These are phyloP conservation scores for Podaxis rugospora DNA, from an alignment of 768 basidiomycete genomes.

Conservation along the genomic window DNA sequence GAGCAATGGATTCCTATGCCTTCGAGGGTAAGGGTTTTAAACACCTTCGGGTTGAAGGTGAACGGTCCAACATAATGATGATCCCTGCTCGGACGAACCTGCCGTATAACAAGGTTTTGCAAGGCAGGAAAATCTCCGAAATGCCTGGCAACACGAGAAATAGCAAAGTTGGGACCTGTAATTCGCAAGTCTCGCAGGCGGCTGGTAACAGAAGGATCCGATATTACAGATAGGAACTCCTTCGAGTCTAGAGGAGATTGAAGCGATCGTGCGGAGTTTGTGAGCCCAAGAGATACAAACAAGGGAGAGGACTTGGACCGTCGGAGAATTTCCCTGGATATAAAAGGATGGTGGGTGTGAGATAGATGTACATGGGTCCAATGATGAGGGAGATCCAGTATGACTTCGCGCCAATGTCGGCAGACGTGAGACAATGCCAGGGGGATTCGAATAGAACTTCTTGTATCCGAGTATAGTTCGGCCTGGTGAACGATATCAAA, in stretches of 20 bases:
- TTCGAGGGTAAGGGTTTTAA: background rate
- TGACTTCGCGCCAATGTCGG: background rate
- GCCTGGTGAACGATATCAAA: conserved; percentile 4
- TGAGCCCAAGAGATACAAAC: background rate
- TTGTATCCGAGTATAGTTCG: conserved; percentile 2
- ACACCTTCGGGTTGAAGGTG: conserved; percentile 1
- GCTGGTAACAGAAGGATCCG: background rate
- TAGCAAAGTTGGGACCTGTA: background rate
- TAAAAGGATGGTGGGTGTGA: background rate
- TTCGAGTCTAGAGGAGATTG: background rate
- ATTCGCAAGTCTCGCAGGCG: conserved; percentile 4
- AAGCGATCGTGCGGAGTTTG: background rate
- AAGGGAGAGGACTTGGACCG: background rate
- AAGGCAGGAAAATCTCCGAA: background rate
- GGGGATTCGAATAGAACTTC: background rate
- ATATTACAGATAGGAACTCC: background rate
- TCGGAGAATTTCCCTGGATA: background rate
- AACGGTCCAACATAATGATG: conserved; percentile 3
- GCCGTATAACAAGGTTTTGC: conserved; percentile 4
- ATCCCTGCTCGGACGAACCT: background rate
- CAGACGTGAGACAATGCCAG: conserved; percentile 3
- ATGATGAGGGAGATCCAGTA: conserved; percentile 1
- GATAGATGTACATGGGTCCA: conserved; percentile 8
- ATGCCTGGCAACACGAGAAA: background rate
- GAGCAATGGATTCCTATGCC: conserved; percentile 2